A percentile compares a stretch with the other conserved stretches of the same genome.
These are phyloP conservation scores for Onygenales sp. DNA, from an alignment of 2,329 filamentous ascomycete species.

Conservation along the genomic window DNA sequence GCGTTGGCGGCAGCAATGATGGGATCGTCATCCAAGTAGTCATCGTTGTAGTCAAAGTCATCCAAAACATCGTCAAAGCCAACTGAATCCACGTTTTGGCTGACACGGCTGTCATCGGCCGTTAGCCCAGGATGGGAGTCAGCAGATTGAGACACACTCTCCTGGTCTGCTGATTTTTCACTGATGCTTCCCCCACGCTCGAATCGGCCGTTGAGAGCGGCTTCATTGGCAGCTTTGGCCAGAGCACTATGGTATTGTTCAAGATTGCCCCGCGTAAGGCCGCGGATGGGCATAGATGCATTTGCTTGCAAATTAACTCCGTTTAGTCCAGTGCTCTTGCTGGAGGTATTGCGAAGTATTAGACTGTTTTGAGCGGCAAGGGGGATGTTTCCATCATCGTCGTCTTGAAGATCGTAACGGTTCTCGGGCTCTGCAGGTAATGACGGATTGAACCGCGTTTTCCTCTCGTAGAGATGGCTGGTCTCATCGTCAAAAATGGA, in stretches of 20 bases:
- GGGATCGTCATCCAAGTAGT: conserved; percentile 69
- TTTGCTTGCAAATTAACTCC: not conserved
- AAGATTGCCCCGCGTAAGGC: conserved; percentile 33
- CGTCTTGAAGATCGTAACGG: not conserved
- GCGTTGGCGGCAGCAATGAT: conserved; percentile 95
- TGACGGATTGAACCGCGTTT: conserved; percentile 12
- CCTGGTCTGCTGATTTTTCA: conserved; percentile 24
- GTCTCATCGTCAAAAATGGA: conserved; percentile 40
- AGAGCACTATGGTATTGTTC: conserved; percentile 76
- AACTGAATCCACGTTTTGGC: conserved; percentile 33
- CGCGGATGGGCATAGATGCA: conserved; percentile 8
- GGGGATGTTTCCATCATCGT: not conserved
- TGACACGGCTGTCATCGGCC: conserved; percentile 42
- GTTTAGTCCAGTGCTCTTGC: not conserved
- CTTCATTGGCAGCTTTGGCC: conserved; percentile 69
- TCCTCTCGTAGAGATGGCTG: conserved; percentile 34
- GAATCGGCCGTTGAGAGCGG: conserved; percentile 68
- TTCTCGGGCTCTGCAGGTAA: not conserved
- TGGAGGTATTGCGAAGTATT: not conserved
- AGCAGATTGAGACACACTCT: conserved; percentile 26
- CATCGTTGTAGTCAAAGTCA: conserved; percentile 48
- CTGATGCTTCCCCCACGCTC: conserved; percentile 47
- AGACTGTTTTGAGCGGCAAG: not conserved
- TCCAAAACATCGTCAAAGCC: conserved; percentile 31
- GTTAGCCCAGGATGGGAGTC: conserved; percentile 37